These are phyloP conservation scores for Maudiozyma barnettii DNA, from an alignment of 805 yeast species.

Conservation along the genomic window DNA sequence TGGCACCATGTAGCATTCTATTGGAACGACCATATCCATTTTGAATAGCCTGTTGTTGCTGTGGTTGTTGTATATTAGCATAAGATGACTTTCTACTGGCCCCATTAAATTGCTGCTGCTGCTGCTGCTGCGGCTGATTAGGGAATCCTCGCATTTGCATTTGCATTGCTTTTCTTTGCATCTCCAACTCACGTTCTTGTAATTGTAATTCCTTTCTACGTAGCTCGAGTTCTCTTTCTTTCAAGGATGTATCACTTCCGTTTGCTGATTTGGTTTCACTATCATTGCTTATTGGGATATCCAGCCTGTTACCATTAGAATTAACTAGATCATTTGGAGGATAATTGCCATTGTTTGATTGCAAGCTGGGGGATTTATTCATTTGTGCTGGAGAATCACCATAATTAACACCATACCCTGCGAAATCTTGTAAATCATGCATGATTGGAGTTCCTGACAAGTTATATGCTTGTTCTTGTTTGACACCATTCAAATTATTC, in stretches of 20 bases:
- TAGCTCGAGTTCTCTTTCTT: slow-evolving; percentile 26
- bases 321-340: slow-evolving; percentile 4
- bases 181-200: slow-evolving; percentile 28
- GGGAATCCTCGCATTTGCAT: slow-evolving; percentile 3
- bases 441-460: slow-evolving; percentile 27
- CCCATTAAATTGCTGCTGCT: slow-evolving; percentile 5
- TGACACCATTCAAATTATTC: background rate
- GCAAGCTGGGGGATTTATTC: background rate
- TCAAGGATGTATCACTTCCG: slow-evolving; percentile 7
- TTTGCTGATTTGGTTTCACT: background rate
- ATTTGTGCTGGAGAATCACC: slow-evolving; percentile 20
- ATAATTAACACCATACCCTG: slow-evolving; percentile 24
- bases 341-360: background rate
- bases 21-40: slow-evolving; percentile 10
- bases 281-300: background rate
- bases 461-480: slow-evolving; percentile 7
- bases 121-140: slow-evolving; percentile 8
- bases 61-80: slow-evolving; percentile 9
- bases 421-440: slow-evolving; percentile 27
- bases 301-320: slow-evolving; percentile 8
- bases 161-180: slow-evolving; percentile 24
- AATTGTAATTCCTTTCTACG: slow-evolving; percentile 27
- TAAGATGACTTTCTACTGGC: slow-evolving; percentile 5
- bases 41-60: slow-evolving; percentile 8
- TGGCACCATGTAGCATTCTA: slow-evolving; percentile 25